Evolutionary conservation across 352 stramenopile species (phyloP), one percentile per base, ranked within the genome.

Genomic region (Salisapilia sapeloensis): DNA sequence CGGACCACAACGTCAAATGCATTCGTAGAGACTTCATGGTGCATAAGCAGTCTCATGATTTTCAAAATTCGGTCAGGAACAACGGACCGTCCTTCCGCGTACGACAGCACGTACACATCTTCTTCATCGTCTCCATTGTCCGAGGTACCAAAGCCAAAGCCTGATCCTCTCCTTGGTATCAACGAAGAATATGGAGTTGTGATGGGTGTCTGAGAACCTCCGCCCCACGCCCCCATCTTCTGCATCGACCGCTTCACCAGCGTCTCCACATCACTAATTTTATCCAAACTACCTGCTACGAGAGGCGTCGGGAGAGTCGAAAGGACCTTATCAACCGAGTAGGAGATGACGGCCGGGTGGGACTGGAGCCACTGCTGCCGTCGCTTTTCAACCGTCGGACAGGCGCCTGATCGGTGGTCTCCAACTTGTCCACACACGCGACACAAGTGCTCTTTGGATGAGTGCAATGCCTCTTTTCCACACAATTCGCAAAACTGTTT

Each of bases 1-100:
- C 62, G 63, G 12, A 85, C 72, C 15, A 85, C 65, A 22, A 83
- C 69, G 22, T 65, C 75, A 50, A 87, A 87, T 4, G 71, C 69
- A 33, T 85, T 85, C n/a, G 71, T 82, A 17, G 65, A 75, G 19
- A 85, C 59, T 42, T 84, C 63, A 38, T 84, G 70, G 40, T 87
- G 69, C 72, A 87, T 87, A 19, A 87, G 53, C 37, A 87, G 44
- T 34, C 67, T 63, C 69, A 87, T 84, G 51, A 83, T 83, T 51
- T 87, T 84, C 38, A 87, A 53, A 30, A 83, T 78, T 12, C 72
- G 72, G 29, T 69, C 63, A 1, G 72, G 69, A 4, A 87, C 66
- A 2, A 85, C 56, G 2, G 63, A 83, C 11, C 40, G 40, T 19
- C 69, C 72, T 50, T 87, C 69, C 4, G 62, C 59, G 44, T 87